phyloP scores from a whole-genome alignment of 768 basidiomycete genomes.

The Lactarius sanguifluus region DNA sequence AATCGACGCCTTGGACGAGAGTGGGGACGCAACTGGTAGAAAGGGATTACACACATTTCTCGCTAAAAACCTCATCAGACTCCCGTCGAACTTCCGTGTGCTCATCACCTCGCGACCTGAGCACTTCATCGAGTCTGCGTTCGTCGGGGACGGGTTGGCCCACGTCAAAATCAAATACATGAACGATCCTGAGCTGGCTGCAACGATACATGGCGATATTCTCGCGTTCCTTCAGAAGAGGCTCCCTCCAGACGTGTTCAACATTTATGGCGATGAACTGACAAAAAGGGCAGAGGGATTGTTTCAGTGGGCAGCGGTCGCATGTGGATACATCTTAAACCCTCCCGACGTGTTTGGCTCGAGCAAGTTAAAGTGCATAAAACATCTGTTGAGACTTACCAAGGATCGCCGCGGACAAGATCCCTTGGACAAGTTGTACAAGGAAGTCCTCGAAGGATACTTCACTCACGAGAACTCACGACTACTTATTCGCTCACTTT shows the following conservation, averaged over 20 bases:
- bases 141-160: neutral
- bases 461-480: neutral
- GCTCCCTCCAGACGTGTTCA: neutral
- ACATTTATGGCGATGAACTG: neutral
- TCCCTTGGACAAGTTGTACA: neutral
- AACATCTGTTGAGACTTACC: neutral
- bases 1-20: slow-evolving; percentile 1
- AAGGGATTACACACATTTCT: neutral
- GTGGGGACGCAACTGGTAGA: neutral
- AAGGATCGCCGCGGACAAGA: neutral
- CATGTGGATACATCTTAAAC: neutral
- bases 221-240: neutral
- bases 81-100: neutral
- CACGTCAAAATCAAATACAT: neutral
- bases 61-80: no score
- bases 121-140: neutral
- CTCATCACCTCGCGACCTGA: neutral
- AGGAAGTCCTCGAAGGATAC: neutral
- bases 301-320: neutral
- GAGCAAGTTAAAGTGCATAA: neutral
- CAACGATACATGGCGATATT: neutral
- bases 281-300: neutral
- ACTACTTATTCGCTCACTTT: neutral
- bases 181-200: neutral
- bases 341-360: neutral